Evolutionary conservation across 1,284 basidiomycete genomes (phyloP), one percentile per base, ranked within the genome.

Genomic region (Ganoderma leucocontextum): DNA sequence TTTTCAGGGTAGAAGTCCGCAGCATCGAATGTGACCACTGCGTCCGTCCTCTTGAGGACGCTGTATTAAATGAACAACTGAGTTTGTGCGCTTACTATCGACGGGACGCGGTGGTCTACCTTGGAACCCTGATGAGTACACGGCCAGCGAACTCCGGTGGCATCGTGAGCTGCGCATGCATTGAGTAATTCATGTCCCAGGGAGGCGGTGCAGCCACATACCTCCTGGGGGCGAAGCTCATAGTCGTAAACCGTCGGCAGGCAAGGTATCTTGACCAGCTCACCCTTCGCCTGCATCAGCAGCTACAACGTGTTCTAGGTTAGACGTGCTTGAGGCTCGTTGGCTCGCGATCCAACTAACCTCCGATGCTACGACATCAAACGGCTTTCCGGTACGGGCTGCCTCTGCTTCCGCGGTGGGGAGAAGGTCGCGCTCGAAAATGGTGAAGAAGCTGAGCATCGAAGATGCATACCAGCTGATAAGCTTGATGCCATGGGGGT

Each of bases 21-120:
- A 2, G 74, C 64, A 7, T 70, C 73, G 10, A 71, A 63, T 2
- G 75, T 64, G 44, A 76, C 6, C 10, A 74, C 9, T 1, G 73
- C 75, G 35, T 74, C 69, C 42, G 67, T n/a, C 35, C 35, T 19
- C 55, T 15, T 58, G 17, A 58, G 52, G 29, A 55, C 29, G 25
- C 52, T 55, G 15, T 15, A 5, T 1, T 33, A 12, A 35, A 33
- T 15, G 5, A 17, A 33, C 10, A 3, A 33, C 7, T 55, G 13
- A 35, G 1, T 55, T 15, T 33, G 1, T 1, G 13, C 52, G 25
- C 13, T 8, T 13, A 33, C 8, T 6, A 5, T 15, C 2, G 10
- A 53, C 29, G 3, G 3, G 15, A 33, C 15, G 13, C 13, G 29
- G 17, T 15, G 13, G 15, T 12, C 38, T 58, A 38, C 55, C 35